Base-by-base conservation (phyloP, 345 rosid genomes). In the Microthlaspi erraticum region DNA sequence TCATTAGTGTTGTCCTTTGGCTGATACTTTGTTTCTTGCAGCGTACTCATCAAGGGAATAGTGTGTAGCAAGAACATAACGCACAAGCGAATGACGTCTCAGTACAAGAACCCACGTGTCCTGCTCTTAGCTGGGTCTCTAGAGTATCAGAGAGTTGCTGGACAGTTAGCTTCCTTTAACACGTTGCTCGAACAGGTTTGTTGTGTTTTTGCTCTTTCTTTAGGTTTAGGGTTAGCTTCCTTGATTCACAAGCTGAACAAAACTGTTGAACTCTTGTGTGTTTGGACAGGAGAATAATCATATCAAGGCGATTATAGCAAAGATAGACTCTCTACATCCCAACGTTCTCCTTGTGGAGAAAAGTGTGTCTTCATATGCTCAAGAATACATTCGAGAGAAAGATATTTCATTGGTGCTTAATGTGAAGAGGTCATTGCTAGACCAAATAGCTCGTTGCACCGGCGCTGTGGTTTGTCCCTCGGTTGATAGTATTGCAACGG, bases 1-100 rank as follows among this genome's bases (percentile, higher is more conserved):
- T 32, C 29, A 26, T 26, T 26, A 26, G n/a, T n/a, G n/a, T n/a
- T n/a, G 8, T 42, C 45, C 63, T 52, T 33, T n/a, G n/a, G 44
- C 46, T 62, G 0, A 70, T 36, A 26, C 29, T 70, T 70, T 69
- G n/a, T 63, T 62, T 58, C 62, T 84, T 84, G 87, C 92, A 95
- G 99, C 80, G 65, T 72, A 13, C 81, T 91, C 66, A 74, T 89
- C 71, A 85, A 82, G 84, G 99, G 99, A 58, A 80, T 95, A 57
- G 97, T 92, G 75, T 95, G 98, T 78, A 89, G 98, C 59, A 95
- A 95, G 86, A 95, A 95, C 77, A 80, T 92, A 79, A 95, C 87
- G 82, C 99, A 95, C 80, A 95, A 95, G 80, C 96, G 99, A 73
- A 95, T 95, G 99, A 95, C 79, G 36, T 79, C 99, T n/a, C 99